A percentile compares a stretch with the other conserved stretches of the same genome.
Evolutionary conservation across 2,329 filamentous ascomycete genomes (phyloP).

Genomic region (Exophiala oligosperma): DNA sequence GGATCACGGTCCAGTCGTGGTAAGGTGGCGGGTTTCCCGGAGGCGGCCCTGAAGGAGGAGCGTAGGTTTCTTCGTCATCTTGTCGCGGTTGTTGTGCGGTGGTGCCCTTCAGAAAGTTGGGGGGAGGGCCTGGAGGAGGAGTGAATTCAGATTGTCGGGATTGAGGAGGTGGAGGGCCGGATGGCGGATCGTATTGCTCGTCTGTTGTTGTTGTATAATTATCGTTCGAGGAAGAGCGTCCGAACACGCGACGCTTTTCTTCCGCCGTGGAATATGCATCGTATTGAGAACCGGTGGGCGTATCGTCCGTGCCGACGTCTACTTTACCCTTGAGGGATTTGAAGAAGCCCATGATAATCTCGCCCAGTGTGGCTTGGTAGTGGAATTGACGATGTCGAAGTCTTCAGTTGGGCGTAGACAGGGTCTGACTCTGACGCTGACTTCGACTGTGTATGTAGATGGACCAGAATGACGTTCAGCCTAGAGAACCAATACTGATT

Average conservation of each 20-base stretch:
- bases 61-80: constrained; percentile 7
- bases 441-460: no score
- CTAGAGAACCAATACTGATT: no score
- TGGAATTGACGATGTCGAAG: no score
- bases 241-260: constrained; percentile 17
- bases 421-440: no score
- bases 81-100: constrained; percentile 14
- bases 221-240: neutral
- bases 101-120: constrained; percentile 4
- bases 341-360: constrained; percentile 23
- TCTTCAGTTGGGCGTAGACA: no score
- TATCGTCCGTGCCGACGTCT: constrained; percentile 19
- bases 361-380: no score
- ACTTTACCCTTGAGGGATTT: constrained; percentile 27
- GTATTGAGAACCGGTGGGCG: neutral
- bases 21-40: constrained; percentile 53
- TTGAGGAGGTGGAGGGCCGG: constrained; percentile 26
- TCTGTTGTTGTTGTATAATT: neutral
- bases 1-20: constrained; percentile 63
- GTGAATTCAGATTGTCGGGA: neutral
- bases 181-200: constrained; percentile 20
- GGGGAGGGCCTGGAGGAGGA: constrained; percentile 31
- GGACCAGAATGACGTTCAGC: no score
- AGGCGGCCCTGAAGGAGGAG: constrained; percentile 16
- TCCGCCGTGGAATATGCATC: constrained; percentile 5